Base-by-base conservation (phyloP, 768 basidiomycete species). In the Boletus tylopilopsis region DNA sequence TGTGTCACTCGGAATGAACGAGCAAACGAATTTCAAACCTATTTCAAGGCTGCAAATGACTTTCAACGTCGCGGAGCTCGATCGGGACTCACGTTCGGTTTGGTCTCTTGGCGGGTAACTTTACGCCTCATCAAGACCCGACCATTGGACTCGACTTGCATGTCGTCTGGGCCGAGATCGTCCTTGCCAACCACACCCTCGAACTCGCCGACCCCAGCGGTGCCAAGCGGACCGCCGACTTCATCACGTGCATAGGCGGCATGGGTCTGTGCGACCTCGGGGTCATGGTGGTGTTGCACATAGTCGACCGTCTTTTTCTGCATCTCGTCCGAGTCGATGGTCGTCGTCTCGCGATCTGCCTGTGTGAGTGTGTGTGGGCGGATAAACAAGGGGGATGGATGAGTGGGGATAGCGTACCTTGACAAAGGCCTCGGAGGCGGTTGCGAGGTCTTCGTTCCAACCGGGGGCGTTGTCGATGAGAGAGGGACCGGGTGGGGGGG, bases 381-480 rank as follows among this genome's bases (percentile, higher is more conserved):
- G n/a, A n/a, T n/a, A n/a, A n/a, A n/a, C n/a, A 45, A 37, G 13
- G 22, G 8, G 43, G 6, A 16, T n/a, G 15, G 6, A n/a, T 10
- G 1, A 2, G 34, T 11, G 1, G 18, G 1, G 13, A 6, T 10
- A 7, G 21, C 21, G 40, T 40, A 79, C 85, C 76, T 87, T 87
- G 39, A 86, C 71, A 16, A 70, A 66, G 5, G 86, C 85, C 65
- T 87, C 85, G 2, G 86, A 86, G 11, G 73, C 53, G 47, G 74
- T 76, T 0, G 85, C 85, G 12, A 87, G 75, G 22, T 66, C 63
- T 56, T 87, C 85, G 53, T 86, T 86, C 85, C 85, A 87, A 2
- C 84, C 85, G 4, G 84, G 85, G 0, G 84, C 82, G 11, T 73
- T 55, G n/a, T 68, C 55, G 47, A 77, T 74, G 10, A 78, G 74